Evolutionary conservation across 2,329 filamentous ascomycete species (phyloP).

Genomic region (Colletotrichum sansevieriae): DNA sequence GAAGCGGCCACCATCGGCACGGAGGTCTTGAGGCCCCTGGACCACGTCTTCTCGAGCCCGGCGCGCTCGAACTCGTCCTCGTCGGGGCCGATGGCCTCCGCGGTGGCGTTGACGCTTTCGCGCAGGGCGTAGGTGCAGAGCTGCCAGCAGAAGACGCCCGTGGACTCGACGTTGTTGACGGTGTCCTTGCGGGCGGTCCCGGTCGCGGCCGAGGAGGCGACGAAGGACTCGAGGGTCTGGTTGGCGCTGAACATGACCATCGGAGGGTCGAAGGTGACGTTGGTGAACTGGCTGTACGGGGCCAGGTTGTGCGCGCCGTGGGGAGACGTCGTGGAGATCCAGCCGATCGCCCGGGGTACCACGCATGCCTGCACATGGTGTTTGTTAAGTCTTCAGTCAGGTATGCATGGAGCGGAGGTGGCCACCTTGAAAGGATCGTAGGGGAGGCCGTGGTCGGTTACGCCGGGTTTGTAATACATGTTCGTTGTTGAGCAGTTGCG

Average conservation of each 20-base stretch:
- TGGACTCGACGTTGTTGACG: constrained; percentile 23
- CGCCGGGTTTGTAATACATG: constrained; percentile 25
- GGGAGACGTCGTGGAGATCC: constrained; percentile 21
- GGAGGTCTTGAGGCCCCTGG: neutral
- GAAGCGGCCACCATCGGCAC: constrained; percentile 16
- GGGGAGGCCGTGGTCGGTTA: constrained; percentile 13
- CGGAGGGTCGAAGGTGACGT: constrained; percentile 22
- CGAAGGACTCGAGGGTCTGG: neutral
- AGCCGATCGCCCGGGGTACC: constrained; percentile 25
- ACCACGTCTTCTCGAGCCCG: constrained; percentile 15
- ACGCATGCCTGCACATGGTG: constrained; percentile 5
- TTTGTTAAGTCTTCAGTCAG: neutral
- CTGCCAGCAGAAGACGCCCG: constrained; percentile 26
- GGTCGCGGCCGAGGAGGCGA: neutral
- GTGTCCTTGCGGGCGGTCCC: constrained; percentile 14
- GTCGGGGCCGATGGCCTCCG: constrained; percentile 11
- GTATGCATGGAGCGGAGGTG: neutral
- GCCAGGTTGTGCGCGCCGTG: constrained; percentile 22
- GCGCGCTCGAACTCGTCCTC: constrained; percentile 25
- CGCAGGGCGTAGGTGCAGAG: constrained; percentile 18
- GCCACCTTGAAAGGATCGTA: constrained; percentile 24
- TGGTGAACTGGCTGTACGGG: constrained; percentile 24
- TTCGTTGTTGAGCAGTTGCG: constrained; percentile 43
- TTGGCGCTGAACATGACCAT: constrained; percentile 30
- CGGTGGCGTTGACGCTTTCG: constrained; percentile 21